These are phyloP conservation scores for Bruguiera hainesii DNA, from an alignment of 441 rosid species.

Conservation along the genomic window DNA sequence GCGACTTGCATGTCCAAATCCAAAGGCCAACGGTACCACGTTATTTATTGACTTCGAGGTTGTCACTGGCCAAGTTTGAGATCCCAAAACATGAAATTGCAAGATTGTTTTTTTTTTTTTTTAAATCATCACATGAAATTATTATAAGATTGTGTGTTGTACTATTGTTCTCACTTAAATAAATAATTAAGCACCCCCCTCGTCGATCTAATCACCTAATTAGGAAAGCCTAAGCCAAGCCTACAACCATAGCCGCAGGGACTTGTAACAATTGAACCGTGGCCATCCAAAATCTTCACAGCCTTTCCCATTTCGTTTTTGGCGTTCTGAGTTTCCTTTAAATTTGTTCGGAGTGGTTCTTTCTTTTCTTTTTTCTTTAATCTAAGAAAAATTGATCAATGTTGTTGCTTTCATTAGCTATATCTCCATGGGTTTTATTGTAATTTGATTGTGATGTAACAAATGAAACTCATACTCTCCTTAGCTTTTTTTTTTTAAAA, in stretches of 20 bases:
- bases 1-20: conserved; percentile 38
- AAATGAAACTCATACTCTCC: no score
- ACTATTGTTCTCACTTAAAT: not conserved
- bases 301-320: no score
- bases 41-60: conserved; percentile 36
- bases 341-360: no score
- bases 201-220: conserved; percentile 31
- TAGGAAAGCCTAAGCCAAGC: conserved; percentile 31
- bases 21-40: conserved; percentile 35
- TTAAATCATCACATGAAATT: not conserved
- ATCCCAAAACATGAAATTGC: conserved; percentile 28
- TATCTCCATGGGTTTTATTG: no score
- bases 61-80: conserved; percentile 33
- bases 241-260: not conserved
- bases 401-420: no score
- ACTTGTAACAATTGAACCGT: not conserved
- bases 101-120: not conserved
- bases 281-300: not conserved
- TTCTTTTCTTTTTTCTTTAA: no score
- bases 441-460: no score
- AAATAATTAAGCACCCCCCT: conserved; percentile 9
- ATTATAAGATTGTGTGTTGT: not conserved
- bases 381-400: no score
- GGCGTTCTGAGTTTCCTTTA: no score
- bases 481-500: no score